Conservation (phyloP, 306 rosid species). For the Castanea crenata region DNA sequence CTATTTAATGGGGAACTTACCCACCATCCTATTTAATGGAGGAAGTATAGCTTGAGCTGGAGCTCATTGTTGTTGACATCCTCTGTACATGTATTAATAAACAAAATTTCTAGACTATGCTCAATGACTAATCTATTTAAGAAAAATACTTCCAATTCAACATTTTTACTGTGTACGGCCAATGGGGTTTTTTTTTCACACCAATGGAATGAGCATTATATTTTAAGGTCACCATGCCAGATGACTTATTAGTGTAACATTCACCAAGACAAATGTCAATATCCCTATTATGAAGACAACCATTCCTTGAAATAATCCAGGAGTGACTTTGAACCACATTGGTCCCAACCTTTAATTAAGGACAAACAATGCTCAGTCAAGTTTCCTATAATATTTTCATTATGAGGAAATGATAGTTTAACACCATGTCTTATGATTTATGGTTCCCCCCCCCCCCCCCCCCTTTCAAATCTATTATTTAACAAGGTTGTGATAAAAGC, state of each 20-base stretch:
- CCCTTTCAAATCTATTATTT: neutral
- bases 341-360: too few relatives aligned
- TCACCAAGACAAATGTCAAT: neutral
- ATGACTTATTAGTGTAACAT: neutral
- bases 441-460: too few relatives aligned
- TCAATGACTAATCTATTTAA: too few relatives aligned
- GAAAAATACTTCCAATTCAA: too few relatives aligned
- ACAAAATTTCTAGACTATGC: too few relatives aligned
- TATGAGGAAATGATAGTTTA: too few relatives aligned
- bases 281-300: neutral
- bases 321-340: neutral
- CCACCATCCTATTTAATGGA: neutral
- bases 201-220: neutral
- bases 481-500: neutral
- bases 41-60: neutral
- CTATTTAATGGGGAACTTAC: neutral
- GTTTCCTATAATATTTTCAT: too few relatives aligned
- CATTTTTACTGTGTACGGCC: neutral
- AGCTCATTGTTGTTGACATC: neutral
- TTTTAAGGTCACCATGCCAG: neutral
- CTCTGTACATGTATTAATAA: too few relatives aligned
- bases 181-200: neutral
- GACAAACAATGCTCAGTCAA: too few relatives aligned
- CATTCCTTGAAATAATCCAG: neutral
- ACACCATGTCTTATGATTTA: too few relatives aligned